Conservation (phyloP, 2,329 filamentous ascomycete species). For the Sporothrix dimorphospora region DNA sequence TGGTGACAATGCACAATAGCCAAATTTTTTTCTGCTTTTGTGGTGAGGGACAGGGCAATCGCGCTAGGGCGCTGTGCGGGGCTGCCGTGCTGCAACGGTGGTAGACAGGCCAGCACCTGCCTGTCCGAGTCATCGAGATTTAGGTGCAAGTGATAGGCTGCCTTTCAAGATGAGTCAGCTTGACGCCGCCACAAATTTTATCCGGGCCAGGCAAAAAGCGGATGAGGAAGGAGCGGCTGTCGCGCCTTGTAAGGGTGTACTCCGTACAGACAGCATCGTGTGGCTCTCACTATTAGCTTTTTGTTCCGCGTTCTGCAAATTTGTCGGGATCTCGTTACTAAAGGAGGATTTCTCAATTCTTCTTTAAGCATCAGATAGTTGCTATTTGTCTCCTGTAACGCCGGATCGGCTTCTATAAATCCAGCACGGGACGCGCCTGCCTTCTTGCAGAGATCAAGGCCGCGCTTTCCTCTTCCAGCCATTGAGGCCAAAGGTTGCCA, state of each 20-base stretch:
- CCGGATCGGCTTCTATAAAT: background rate
- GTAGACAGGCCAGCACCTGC: slow-evolving; percentile 2
- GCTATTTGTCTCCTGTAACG: too few species aligned
- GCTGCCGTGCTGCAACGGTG: slow-evolving; percentile 20
- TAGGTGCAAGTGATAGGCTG: slow-evolving; percentile 31
- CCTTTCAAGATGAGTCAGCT: background rate
- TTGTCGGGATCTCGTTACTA: background rate
- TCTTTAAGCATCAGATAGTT: background rate
- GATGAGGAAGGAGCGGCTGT: background rate
- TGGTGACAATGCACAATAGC: slow-evolving; percentile 30
- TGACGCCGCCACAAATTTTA: slow-evolving; percentile 22
- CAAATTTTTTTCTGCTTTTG: slow-evolving; percentile 32
- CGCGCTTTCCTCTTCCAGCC: slow-evolving; percentile 4
- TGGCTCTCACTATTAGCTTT: background rate
- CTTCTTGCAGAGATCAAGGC: background rate
- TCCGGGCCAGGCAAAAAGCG: slow-evolving; percentile 8
- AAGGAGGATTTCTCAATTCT: background rate
- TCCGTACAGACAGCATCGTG: background rate
- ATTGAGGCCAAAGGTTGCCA: background rate
- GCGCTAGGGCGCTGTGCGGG: slow-evolving; percentile 34
- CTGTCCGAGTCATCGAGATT: slow-evolving; percentile 29
- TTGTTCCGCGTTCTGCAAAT: background rate
- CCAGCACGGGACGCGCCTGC: background rate
- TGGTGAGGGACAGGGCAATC: slow-evolving; percentile 31
- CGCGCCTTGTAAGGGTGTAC: background rate